Conservation (phyloP, 106 monocot genomes). For the Dendrobium catenatum region DNA sequence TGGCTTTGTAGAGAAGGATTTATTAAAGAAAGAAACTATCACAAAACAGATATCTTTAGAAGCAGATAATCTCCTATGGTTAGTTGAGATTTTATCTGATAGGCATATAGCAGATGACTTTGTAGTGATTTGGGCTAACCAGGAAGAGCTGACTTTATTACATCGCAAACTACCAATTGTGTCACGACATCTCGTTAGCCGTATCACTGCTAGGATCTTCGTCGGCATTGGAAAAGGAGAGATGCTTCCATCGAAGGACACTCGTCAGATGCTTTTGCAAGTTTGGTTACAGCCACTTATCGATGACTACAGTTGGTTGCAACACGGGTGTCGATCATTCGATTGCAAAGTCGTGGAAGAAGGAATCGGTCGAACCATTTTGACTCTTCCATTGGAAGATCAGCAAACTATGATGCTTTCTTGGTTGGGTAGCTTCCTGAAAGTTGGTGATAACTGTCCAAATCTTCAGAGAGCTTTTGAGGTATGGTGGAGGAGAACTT, state of each 20-base stretch:
- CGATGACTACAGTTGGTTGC: conserved; percentile 93
- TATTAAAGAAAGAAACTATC: conserved; percentile 40
- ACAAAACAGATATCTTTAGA: conserved; percentile 55
- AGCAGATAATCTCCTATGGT: conserved; percentile 84
- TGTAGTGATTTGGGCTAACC: conserved; percentile 53
- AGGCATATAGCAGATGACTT: conserved; percentile 76
- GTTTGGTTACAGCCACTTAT: conserved; percentile 89
- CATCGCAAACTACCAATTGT: conserved; percentile 64
- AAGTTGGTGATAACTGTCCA: conserved; percentile 87
- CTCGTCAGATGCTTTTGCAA: conserved; percentile 52
- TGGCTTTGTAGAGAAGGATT: conserved; percentile 35
- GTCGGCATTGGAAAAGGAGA: conserved; percentile 91
- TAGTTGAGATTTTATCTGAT: conserved; percentile 78
- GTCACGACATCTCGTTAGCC: conserved; percentile 75
- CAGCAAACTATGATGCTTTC: conserved; percentile 88
- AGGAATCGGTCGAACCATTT: conserved; percentile 90
- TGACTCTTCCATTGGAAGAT: conserved; percentile 90
- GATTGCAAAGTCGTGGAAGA: conserved; percentile 90
- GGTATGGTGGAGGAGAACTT: conserved; percentile 98
- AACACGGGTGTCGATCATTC: conserved; percentile 79
- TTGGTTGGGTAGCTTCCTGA: conserved; percentile 94
- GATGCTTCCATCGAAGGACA: conserved; percentile 85
- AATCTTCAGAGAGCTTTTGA: conserved; percentile 97
- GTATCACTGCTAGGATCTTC: conserved; percentile 72
- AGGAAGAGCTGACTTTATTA: conserved; percentile 52